Conservation (phyloP, 2,329 filamentous ascomycete species). For the Decorospora gaudefroyi region DNA sequence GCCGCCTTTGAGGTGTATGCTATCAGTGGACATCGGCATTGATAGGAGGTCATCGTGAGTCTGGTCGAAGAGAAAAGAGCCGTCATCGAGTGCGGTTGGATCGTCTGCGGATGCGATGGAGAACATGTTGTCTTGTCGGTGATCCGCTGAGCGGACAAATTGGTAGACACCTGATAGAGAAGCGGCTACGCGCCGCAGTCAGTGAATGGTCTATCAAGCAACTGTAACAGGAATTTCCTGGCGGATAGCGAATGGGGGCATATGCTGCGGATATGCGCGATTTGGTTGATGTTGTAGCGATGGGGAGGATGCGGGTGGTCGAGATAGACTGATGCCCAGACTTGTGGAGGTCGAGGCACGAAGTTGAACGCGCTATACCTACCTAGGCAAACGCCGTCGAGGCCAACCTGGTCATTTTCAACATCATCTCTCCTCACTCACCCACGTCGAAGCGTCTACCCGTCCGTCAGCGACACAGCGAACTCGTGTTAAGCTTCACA, state of each 20-base stretch:
- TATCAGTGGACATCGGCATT: constrained; percentile 42
- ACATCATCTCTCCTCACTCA: constrained; percentile 14
- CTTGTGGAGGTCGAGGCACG: constrained; percentile 34
- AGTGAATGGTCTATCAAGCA: constrained; percentile 28
- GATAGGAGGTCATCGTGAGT: constrained; percentile 39
- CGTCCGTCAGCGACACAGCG: constrained; percentile 4
- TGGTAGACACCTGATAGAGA: constrained; percentile 38
- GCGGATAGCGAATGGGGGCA: constrained; percentile 17
- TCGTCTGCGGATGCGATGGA: constrained; percentile 42
- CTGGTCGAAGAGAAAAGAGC: constrained; percentile 43
- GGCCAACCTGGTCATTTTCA: constrained; percentile 21
- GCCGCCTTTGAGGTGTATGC: constrained; percentile 41
- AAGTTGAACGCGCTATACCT: constrained; percentile 30
- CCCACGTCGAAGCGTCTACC: neutral
- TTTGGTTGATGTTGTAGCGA: constrained; percentile 38
- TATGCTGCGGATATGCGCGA: constrained; percentile 29
- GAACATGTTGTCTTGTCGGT: constrained; percentile 41
- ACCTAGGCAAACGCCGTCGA: constrained; percentile 23
- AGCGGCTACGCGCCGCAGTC: constrained; percentile 27
- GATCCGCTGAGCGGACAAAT: constrained; percentile 20
- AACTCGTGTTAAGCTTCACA: constrained; percentile 3
- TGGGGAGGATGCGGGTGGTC: constrained; percentile 29
- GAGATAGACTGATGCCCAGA: constrained; percentile 25
- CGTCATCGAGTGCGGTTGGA: constrained; percentile 42
- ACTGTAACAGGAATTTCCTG: constrained; percentile 18